Percentiles rank a stretch among this genome's conserved stretches.
These are phyloP conservation scores for Ustanciosporium gigantosporum DNA, from an alignment of 1,284 basidiomycete genomes.

Conservation along the genomic window DNA sequence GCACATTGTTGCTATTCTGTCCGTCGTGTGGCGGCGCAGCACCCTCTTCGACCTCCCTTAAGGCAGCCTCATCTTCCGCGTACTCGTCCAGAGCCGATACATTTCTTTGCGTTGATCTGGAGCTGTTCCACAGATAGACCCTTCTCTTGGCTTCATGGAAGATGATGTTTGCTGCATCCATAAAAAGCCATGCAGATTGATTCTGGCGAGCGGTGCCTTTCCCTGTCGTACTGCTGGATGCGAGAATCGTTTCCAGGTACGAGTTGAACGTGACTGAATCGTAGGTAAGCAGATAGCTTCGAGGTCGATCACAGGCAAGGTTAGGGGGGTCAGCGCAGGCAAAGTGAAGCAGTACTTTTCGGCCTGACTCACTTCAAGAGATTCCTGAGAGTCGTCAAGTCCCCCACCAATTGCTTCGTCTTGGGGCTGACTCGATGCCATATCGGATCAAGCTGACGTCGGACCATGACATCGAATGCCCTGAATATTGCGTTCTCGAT, in stretches of 20 bases:
- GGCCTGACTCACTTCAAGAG: slow-evolving; percentile 72
- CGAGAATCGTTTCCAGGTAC: slow-evolving; percentile 88
- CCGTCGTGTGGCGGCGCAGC: slow-evolving; percentile 66
- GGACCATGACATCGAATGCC: slow-evolving; percentile 87
- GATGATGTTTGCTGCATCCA: slow-evolving; percentile 84
- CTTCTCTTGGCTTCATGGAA: slow-evolving; percentile 80
- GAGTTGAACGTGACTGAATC: slow-evolving; percentile 88
- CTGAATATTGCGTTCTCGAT: slow-evolving; percentile 93
- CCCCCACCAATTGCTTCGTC: slow-evolving; percentile 87
- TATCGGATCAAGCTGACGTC: slow-evolving; percentile 84
- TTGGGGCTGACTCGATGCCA: slow-evolving; percentile 95
- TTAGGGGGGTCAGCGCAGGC: not conserved
- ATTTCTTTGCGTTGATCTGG: not conserved
- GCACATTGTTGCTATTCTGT: not conserved
- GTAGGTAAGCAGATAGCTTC: slow-evolving; percentile 83
- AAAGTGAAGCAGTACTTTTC: too few species aligned
- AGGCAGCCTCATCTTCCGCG: slow-evolving; percentile 56
- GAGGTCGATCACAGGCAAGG: not conserved
- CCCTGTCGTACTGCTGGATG: slow-evolving; percentile 67
- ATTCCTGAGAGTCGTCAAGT: slow-evolving; percentile 81
- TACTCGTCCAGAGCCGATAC: slow-evolving; percentile 5
- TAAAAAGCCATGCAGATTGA: slow-evolving; percentile 82
- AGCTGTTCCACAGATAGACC: slow-evolving; percentile 70
- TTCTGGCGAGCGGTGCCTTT: slow-evolving; percentile 63
- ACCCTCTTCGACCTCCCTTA: slow-evolving; percentile 40